Evolutionary conservation across 345 rosid species (phyloP).

Genomic region (Tarenaya hassleriana): DNA sequence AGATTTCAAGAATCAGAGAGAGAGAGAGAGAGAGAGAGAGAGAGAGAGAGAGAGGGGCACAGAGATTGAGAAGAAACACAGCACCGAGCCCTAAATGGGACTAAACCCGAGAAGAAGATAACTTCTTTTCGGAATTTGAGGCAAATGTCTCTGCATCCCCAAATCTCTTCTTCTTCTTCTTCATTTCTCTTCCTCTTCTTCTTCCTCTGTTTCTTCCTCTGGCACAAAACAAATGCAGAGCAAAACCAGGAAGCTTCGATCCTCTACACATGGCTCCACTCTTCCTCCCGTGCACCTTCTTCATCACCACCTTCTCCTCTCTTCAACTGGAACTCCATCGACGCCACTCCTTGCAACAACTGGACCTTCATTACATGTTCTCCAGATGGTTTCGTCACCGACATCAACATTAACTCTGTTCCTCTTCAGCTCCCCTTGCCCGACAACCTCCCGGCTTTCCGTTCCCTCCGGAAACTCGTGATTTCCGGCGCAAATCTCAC

Average conservation of each 20-base stretch:
- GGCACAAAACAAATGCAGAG: constrained; percentile 26
- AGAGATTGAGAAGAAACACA: not conserved
- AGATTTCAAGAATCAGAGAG: constrained; percentile 28
- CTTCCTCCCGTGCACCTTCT: constrained; percentile 37
- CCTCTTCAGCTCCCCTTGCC: constrained; percentile 53
- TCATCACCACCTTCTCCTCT: constrained; percentile 39
- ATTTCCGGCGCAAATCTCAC: constrained; percentile 70
- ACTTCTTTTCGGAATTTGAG: constrained; percentile 49
- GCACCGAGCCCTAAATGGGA: constrained; percentile 49
- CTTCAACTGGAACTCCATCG: constrained; percentile 55
- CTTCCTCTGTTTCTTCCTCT: constrained; percentile 26
- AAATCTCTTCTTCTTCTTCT: constrained; percentile 25
- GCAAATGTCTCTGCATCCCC: constrained; percentile 56
- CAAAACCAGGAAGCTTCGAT: constrained; percentile 50
- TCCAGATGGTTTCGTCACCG: constrained; percentile 53
- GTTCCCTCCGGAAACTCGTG: constrained; percentile 41
- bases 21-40: constrained; percentile 25
- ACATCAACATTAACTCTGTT: constrained; percentile 52
- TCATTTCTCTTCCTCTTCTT: constrained; percentile 23
- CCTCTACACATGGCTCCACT: constrained; percentile 64
- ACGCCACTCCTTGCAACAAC: constrained; percentile 63
- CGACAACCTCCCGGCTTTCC: constrained; percentile 48
- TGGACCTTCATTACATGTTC: constrained; percentile 81
- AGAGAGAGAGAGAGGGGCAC: constrained; percentile 26
- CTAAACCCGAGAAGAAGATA: constrained; percentile 54